A percentile compares a stretch with the other conserved stretches of the same genome.
These are phyloP conservation scores for Triangularia verruculosa DNA, from an alignment of 2,329 filamentous ascomycete genomes.

Conservation along the genomic window DNA sequence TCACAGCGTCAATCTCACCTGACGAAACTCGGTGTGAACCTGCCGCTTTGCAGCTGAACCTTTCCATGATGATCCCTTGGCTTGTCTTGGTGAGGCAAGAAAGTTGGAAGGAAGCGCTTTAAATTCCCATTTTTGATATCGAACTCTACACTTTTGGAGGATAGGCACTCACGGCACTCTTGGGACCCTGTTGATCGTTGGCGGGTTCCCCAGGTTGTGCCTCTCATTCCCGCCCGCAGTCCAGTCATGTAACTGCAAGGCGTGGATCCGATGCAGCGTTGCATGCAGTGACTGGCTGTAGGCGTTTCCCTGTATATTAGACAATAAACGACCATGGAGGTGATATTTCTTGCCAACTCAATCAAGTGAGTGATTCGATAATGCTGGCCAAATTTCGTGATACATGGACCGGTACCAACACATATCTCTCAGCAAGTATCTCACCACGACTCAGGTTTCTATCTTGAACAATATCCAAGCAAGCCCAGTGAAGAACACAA, in stretches of 20 bases:
- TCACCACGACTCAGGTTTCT: not conserved
- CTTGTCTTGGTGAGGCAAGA: not conserved
- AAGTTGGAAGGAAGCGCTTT: not conserved
- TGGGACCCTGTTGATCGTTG: not conserved
- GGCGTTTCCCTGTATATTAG: not conserved
- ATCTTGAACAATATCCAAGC: not conserved
- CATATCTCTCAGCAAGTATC: not conserved
- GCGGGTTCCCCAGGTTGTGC: not conserved
- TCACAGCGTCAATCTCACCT: constrained; percentile 2
- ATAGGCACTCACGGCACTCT: not conserved
- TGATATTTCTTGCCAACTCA: not conserved
- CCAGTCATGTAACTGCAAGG: constrained; percentile 5
- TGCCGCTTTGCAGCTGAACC: not conserved
- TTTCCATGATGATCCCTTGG: not conserved
- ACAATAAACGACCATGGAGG: not conserved
- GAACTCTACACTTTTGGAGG: not conserved
- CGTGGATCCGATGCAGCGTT: constrained; percentile 3
- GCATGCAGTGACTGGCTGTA: not conserved
- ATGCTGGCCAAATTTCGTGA: not conserved
- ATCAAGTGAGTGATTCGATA: not conserved
- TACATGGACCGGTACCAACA: not conserved
- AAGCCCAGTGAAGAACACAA: not conserved
- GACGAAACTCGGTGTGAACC: not conserved
- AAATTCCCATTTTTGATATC: not conserved
- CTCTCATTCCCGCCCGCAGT: not conserved